Evolutionary conservation across 2,329 filamentous ascomycete species (phyloP), one percentile per base, ranked within the genome.

Genomic region (Fusarium devonianum): DNA sequence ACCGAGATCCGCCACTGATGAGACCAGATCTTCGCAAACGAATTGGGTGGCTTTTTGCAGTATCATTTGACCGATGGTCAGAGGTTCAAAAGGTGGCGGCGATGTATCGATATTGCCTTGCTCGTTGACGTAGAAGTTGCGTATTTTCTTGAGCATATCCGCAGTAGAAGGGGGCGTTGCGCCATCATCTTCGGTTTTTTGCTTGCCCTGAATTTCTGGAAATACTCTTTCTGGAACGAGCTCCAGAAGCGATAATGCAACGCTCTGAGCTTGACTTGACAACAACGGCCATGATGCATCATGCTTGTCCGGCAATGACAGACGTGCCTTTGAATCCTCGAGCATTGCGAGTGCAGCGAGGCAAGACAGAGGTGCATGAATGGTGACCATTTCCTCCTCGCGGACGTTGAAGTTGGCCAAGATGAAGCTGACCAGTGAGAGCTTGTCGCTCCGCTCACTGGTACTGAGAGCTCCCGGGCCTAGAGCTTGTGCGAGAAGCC

Each of bases 381-480:
- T 76, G 2, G 89, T 84, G 12, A 96, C 73, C 93, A 99, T 97
- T 67, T 99, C 95, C 70, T 97, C 94, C 72, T 99, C 94, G 42
- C 87, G 85, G 38, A 97, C 83, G 69, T 97, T 97, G 78, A 99
- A 99, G 61, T 93, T 88, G 5, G 82, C 75, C 56, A 97, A 75
- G 44, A 97, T 87, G 70, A 97, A 99, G 53, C 82, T 83, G 43
- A 92, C 85, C 30, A 97, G 78, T 14, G 83, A 81, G 43, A 97
- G 76, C 53, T 88, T 86, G 45, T 83, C 81, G 53, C 82, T 73
- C 40, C 80, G 81, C 46, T 84, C 78, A 4, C 75, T 72, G 4
- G 68, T 62, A 23, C 67, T 65, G n/a, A 75, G 43, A 25, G 67
- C 73, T 16, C 76, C 77, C 5, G 79, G 73, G 3, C 77, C 75